A percentile compares a stretch with the other conserved stretches of the same genome.
These are phyloP conservation scores for Fusarium equiseti DNA, from an alignment of 2,329 filamentous ascomycete genomes.

Conservation along the genomic window DNA sequence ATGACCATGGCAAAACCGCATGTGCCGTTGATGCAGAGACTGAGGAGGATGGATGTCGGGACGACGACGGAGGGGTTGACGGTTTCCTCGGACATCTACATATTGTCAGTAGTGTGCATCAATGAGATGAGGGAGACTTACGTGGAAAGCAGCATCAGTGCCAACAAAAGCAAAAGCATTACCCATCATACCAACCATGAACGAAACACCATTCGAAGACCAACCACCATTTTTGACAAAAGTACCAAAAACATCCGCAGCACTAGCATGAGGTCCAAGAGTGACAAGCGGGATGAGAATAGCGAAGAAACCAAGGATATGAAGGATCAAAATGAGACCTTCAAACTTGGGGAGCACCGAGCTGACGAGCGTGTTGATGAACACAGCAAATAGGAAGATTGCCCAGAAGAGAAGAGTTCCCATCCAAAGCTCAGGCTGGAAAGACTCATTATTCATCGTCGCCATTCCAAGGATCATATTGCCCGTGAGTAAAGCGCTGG, in stretches of 20 bases:
- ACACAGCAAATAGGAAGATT: conserved; percentile 58
- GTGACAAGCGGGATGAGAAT: conserved; percentile 50
- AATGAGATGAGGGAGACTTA: not conserved
- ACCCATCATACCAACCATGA: conserved; percentile 59
- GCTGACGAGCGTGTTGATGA: conserved; percentile 64
- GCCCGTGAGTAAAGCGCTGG: conserved; percentile 58
- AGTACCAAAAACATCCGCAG: conserved; percentile 57
- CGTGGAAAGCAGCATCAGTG: conserved; percentile 50
- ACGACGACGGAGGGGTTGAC: conserved; percentile 62
- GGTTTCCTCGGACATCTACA: conserved; percentile 60
- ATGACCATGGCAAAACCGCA: conserved; percentile 69
- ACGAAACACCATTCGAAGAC: conserved; percentile 58
- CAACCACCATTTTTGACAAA: conserved; percentile 61
- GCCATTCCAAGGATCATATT: conserved; percentile 57
- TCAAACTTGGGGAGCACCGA: conserved; percentile 63
- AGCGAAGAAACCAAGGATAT: conserved; percentile 55
- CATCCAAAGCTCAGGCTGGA: conserved; percentile 59
- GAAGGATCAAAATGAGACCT: conserved; percentile 61
- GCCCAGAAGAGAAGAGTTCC: conserved; percentile 63
- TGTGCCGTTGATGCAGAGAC: conserved; percentile 62
- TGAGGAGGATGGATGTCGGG: conserved; percentile 63
- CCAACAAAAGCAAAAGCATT: conserved; percentile 54
- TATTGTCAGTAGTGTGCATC: not conserved
- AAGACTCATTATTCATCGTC: conserved; percentile 51
- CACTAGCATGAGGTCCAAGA: conserved; percentile 49